Evolutionary conservation across 2,329 filamentous ascomycete species (phyloP), one percentile per base, ranked within the genome.

Genomic region (Colletotrichum spaethianum): DNA sequence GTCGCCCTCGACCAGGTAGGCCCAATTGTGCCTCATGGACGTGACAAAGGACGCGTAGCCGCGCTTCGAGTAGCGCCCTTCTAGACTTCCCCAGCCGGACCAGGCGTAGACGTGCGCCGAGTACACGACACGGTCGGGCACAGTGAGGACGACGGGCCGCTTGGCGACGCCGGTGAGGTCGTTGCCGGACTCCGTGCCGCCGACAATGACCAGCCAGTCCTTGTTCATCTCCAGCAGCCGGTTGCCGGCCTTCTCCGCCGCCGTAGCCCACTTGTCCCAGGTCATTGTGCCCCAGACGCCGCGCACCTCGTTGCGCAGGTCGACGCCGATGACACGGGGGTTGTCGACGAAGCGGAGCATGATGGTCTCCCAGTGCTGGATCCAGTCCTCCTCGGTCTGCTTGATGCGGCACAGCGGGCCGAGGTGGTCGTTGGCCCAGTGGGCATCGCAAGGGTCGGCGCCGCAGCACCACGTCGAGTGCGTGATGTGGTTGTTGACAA

Each of bases 401-500:
- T 81, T 82, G 67, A 93, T 82, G 40, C 87, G 86, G 80, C 91
- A 93, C 46, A 92, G 75, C 18, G 86, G 82, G 4, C 87, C 87
- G 36, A 92, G 84, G 75, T 92, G 86, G 76, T 91, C 87, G 78
- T 93, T 93, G 53, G 88, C 84, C 91, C 91, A 93, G 65, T 86
- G 87, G 26, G 89, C 86, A 78, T 93, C 91, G 81, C 91, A 93
- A 0, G 90, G 90, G 77, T 93, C 88, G 31, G 87, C 89, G 62
- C 91, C 91, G 78, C 91, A 93, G 81, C 91, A 93, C 91, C 91
- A 93, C 8, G 88, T 88, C 12, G 91, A 89, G 57, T 86, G 87
- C 1, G 91, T 93, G 79, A 93, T 93, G 80, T 93, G 92, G 80
- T 93, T 90, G 83, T 93, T 93, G 73, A 92, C 80, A 61, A 93